These are phyloP conservation scores for Rachicladosporium sp. DNA, from an alignment of 2,329 filamentous ascomycete species.

Conservation along the genomic window DNA sequence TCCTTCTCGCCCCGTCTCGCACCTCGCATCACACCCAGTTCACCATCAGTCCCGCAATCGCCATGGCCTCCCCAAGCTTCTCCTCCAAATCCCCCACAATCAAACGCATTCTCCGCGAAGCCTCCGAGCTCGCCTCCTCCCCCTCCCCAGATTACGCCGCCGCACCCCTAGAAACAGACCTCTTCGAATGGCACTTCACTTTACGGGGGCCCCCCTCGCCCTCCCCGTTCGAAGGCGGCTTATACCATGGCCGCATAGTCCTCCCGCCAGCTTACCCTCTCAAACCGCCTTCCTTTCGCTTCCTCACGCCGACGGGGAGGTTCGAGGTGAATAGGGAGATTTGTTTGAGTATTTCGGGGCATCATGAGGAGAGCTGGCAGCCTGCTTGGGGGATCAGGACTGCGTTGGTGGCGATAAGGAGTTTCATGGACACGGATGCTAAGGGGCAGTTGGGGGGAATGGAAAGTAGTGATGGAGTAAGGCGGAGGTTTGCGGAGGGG, in stretches of 20 bases:
- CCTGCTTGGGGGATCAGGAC: slow-evolving; percentile 94
- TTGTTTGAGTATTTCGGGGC: slow-evolving; percentile 82
- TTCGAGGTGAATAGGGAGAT: slow-evolving; percentile 97
- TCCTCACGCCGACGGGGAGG: slow-evolving; percentile 78
- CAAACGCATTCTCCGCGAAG: slow-evolving; percentile 82
- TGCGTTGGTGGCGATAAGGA: slow-evolving; percentile 64
- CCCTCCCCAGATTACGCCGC: slow-evolving; percentile 81
- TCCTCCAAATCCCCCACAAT: slow-evolving; percentile 74
- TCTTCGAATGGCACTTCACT: slow-evolving; percentile 99
- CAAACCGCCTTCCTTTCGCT: slow-evolving; percentile 84
- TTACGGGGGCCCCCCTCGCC: slow-evolving; percentile 72
- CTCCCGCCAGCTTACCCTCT: slow-evolving; percentile 83
- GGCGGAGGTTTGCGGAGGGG: slow-evolving; percentile 56
- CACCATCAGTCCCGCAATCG: slow-evolving; percentile 5
- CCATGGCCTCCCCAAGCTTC: slow-evolving; percentile 35
- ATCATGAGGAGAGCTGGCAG: slow-evolving; percentile 98
- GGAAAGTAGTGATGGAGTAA: slow-evolving; percentile 57
- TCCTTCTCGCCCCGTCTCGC: too few relatives aligned
- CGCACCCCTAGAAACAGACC: slow-evolving; percentile 70
- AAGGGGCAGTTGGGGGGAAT: slow-evolving; percentile 83
- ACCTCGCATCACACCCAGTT: too few relatives aligned
- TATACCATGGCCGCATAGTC: slow-evolving; percentile 93
- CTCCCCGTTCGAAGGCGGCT: slow-evolving; percentile 64
- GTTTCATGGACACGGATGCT: slow-evolving; percentile 86
- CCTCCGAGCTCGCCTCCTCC: slow-evolving; percentile 65